Conservation (phyloP, 176 grass and related monocot genomes). For the Triticum urartu region DNA sequence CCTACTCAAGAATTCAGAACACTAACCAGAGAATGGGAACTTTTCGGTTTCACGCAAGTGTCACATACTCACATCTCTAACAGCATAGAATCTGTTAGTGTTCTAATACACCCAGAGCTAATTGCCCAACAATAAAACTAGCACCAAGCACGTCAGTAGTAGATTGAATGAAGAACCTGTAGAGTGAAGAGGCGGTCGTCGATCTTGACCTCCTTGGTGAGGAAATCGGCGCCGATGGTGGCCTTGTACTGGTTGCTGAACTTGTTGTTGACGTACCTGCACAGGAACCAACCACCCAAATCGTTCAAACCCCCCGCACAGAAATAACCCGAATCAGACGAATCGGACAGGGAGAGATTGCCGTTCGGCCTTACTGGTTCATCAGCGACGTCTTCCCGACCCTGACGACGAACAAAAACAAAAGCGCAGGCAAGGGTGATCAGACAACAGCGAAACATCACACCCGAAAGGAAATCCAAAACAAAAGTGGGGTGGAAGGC, state of each 20-base stretch:
- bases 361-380: constrained; percentile 68
- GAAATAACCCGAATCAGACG: not conserved
- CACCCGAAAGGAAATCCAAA: no score
- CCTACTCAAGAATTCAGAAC: not conserved
- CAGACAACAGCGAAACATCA: not conserved
- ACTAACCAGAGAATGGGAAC: not conserved
- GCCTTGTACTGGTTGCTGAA: constrained; percentile 99
- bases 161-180: constrained; percentile 49
- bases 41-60: not conserved
- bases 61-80: not conserved
- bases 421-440: not conserved
- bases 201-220: constrained; percentile 94
- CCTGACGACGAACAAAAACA: constrained; percentile 17
- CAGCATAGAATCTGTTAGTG: not conserved
- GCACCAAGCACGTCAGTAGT: not conserved
- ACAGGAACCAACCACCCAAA: not conserved
- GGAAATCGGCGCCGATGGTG: constrained; percentile 40
- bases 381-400: constrained; percentile 96
- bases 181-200: constrained; percentile 88
- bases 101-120: not conserved
- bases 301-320: not conserved
- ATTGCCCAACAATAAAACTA: not conserved
- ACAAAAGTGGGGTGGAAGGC: no score
- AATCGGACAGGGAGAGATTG: not conserved
- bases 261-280: constrained; percentile 90